These are phyloP conservation scores for Globisporangium spiculum DNA, from an alignment of 352 stramenopile species.

Conservation along the genomic window DNA sequence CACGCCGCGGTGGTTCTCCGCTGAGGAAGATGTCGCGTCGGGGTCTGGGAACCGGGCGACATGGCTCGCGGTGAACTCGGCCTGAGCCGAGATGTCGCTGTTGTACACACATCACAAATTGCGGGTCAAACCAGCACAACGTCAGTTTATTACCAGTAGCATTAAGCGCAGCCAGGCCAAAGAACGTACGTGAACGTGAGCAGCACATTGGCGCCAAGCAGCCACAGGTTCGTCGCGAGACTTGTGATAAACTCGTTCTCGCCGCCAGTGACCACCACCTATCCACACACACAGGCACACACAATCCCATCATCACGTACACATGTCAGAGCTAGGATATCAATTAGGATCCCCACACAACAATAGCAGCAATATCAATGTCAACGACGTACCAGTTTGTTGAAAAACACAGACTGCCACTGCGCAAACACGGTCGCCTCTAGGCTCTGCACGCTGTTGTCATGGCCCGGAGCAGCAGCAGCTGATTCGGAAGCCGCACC, in stretches of 20 bases:
- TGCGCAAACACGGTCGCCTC: constrained; percentile 16
- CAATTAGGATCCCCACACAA: neutral
- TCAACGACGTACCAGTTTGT: constrained; percentile 49
- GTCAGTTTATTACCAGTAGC: neutral
- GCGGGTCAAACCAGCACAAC: too few species aligned
- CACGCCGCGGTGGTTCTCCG: constrained; percentile 30
- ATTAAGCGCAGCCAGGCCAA: neutral
- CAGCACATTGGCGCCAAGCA: constrained; percentile 61
- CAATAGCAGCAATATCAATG: neutral
- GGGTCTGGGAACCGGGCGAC: constrained; percentile 46
- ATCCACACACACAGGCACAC: neutral
- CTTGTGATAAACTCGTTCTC: constrained; percentile 45
- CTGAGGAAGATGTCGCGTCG: constrained; percentile 7
- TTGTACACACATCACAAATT: too few species aligned
- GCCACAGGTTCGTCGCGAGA: constrained; percentile 61
- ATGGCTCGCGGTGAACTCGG: constrained; percentile 56
- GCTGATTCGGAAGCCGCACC: neutral
- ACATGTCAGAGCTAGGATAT: constrained; percentile 6
- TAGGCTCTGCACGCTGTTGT: neutral
- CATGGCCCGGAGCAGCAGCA: too few species aligned
- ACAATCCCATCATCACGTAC: neutral
- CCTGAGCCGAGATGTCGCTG: constrained; percentile 40
- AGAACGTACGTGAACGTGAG: constrained; percentile 58
- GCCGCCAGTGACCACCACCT: constrained; percentile 66
- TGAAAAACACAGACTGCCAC: constrained; percentile 39